These are phyloP conservation scores for Alternaria sp. DNA, from an alignment of 2,329 filamentous ascomycete species.

Conservation along the genomic window DNA sequence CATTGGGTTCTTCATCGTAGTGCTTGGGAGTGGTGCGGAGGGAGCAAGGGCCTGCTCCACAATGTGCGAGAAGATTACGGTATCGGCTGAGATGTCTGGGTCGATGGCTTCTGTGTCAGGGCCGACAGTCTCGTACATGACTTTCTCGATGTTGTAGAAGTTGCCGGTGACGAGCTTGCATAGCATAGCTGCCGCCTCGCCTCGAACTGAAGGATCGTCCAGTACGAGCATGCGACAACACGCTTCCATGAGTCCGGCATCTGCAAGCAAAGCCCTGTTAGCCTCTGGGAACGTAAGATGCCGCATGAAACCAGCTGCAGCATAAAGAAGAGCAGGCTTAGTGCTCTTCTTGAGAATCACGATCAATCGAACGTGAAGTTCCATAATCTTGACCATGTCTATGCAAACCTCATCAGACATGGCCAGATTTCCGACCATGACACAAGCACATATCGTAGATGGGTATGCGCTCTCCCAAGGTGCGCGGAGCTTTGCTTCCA, in stretches of 20 bases:
- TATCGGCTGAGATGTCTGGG: constrained; percentile 21
- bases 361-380: constrained; percentile 38
- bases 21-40: constrained; percentile 41
- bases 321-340: constrained; percentile 43
- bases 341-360: constrained; percentile 32
- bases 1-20: constrained; percentile 48
- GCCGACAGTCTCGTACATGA: constrained; percentile 31
- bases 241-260: constrained; percentile 40
- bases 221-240: constrained; percentile 36
- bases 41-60: constrained; percentile 40
- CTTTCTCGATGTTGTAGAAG: constrained; percentile 38
- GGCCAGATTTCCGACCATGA: constrained; percentile 49
- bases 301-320: constrained; percentile 45
- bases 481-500: constrained; percentile 33
- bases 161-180: constrained; percentile 43
- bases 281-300: constrained; percentile 45
- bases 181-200: constrained; percentile 44
- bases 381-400: constrained; percentile 43
- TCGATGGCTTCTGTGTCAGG: constrained; percentile 18
- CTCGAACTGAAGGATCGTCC: constrained; percentile 40
- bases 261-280: constrained; percentile 38
- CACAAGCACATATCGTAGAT: constrained; percentile 43
- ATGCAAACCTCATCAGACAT: constrained; percentile 44
- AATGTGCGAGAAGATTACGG: constrained; percentile 36
- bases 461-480: constrained; percentile 23